These are phyloP conservation scores for Lachnum nothofagi DNA, from an alignment of 2,329 filamentous ascomycete species.

Conservation along the genomic window DNA sequence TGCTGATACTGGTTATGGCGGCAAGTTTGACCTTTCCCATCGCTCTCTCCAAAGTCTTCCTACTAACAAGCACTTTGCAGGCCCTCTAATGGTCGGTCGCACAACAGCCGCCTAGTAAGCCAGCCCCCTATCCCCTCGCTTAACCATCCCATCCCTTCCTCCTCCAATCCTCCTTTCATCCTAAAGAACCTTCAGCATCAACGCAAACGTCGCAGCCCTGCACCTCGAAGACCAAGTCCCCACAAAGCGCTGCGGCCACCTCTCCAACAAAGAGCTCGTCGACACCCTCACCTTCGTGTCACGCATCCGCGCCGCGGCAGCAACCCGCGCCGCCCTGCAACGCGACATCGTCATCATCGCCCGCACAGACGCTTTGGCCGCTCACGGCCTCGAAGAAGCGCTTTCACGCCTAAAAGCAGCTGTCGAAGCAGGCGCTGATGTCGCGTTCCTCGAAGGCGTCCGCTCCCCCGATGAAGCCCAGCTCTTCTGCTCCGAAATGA, in stretches of 20 bases:
- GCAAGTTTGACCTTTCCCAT: no score
- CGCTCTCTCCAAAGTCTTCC: no score
- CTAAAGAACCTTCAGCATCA: constrained; percentile 28
- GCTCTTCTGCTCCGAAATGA: constrained; percentile 41
- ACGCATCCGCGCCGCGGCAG: constrained; percentile 51
- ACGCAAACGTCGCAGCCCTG: constrained; percentile 52
- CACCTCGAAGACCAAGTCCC: constrained; percentile 61
- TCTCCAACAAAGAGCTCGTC: constrained; percentile 57
- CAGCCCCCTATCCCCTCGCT: background rate
- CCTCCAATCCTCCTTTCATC: background rate
- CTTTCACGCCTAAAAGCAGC: constrained; percentile 47
- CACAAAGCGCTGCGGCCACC: constrained; percentile 61
- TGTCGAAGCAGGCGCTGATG: constrained; percentile 51
- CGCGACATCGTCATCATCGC: constrained; percentile 61
- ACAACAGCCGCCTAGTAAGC: constrained; percentile 44
- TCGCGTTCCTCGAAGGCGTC: constrained; percentile 56
- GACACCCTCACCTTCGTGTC: constrained; percentile 40
- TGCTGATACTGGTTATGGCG: constrained; percentile 50
- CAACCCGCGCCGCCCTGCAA: constrained; percentile 43
- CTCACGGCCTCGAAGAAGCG: constrained; percentile 52
- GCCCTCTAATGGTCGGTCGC: constrained; percentile 45
- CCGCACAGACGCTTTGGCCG: constrained; percentile 56
- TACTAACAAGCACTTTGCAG: background rate
- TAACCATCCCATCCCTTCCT: background rate
- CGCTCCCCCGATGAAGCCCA: constrained; percentile 45